phyloP scores from a whole-genome alignment of 805 yeast species.

The Wickerhamiella australiensis region DNA sequence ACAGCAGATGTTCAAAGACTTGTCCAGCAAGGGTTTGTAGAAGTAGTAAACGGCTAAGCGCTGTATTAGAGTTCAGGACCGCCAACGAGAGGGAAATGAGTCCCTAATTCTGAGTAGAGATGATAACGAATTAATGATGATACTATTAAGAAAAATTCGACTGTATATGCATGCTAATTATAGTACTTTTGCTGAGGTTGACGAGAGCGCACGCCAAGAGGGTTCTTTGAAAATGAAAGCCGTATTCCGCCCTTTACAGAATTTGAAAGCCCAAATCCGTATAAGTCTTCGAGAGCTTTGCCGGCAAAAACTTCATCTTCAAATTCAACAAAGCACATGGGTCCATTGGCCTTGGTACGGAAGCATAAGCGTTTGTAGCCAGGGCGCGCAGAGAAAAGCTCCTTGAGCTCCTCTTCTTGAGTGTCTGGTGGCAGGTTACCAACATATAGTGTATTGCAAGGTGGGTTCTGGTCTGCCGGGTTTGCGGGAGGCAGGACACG shows the following conservation, averaged over 20 bases:
- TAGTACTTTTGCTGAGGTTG: conserved; percentile 11
- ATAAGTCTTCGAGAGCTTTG: conserved; percentile 81
- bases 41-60: conserved; percentile 47
- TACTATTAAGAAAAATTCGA: neutral
- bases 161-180: conserved; percentile 10
- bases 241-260: conserved; percentile 90
- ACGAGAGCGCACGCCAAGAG: conserved; percentile 82
- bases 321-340: conserved; percentile 98
- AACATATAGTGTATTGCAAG: conserved; percentile 92
- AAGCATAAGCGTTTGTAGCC: conserved; percentile 90
- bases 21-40: conserved; percentile 87
- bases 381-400: conserved; percentile 72
- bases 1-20: conserved; percentile 88
- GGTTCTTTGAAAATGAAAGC: conserved; percentile 87
- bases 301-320: conserved; percentile 93
- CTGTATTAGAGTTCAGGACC: no score
- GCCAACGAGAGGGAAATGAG: no score
- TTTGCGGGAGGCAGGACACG: conserved; percentile 47
- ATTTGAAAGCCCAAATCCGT: conserved; percentile 84
- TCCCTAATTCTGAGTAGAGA: no score
- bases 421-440: conserved; percentile 97
- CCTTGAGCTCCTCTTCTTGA: conserved; percentile 80
- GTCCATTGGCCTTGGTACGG: conserved; percentile 78
- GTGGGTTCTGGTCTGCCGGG: conserved; percentile 98
- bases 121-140: neutral